Percentiles rank a stretch among this genome's conserved stretches.
Evolutionary conservation across 2,329 filamentous ascomycete species (phyloP).

Genomic region (Nigrospora sphaerica): DNA sequence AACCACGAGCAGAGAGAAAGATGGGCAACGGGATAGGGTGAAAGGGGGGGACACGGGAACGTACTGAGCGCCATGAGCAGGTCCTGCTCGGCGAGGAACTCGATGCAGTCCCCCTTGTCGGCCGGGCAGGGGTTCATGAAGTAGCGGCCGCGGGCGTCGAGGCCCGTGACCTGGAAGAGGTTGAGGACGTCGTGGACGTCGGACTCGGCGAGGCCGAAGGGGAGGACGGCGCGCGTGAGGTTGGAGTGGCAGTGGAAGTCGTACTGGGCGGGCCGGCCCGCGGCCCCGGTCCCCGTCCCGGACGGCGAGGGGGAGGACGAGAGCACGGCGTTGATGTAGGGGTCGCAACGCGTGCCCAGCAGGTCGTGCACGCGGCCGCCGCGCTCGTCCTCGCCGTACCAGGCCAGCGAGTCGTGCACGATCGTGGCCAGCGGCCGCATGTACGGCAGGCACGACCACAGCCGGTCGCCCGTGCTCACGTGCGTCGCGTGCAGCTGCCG

Average conservation of each 20-base stretch:
- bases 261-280: constrained; percentile 53
- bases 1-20: not conserved
- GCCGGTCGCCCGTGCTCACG: constrained; percentile 61
- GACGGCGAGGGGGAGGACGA: constrained; percentile 5
- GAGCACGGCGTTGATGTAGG: constrained; percentile 72
- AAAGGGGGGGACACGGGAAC: constrained; percentile 9
- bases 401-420: constrained; percentile 55
- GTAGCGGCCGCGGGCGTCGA: constrained; percentile 65
- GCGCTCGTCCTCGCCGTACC: constrained; percentile 54
- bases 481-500: constrained; percentile 73
- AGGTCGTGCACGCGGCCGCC: constrained; percentile 70
- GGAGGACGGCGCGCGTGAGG: constrained; percentile 63
- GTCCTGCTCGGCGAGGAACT: constrained; percentile 77
- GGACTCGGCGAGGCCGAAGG: constrained; percentile 60
- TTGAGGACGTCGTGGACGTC: constrained; percentile 85
- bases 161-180: constrained; percentile 75
- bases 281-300: too few species aligned
- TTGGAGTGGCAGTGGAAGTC: constrained; percentile 85
- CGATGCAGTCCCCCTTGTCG: constrained; percentile 51
- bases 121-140: constrained; percentile 65
- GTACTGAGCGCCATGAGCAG: constrained; percentile 53
- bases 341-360: constrained; percentile 76
- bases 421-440: constrained; percentile 70
- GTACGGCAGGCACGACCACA: constrained; percentile 75
- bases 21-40: not conserved